phyloP scores from a whole-genome alignment of 2,329 filamentous ascomycete genomes.

The Thielaviopsis musarum region DNA sequence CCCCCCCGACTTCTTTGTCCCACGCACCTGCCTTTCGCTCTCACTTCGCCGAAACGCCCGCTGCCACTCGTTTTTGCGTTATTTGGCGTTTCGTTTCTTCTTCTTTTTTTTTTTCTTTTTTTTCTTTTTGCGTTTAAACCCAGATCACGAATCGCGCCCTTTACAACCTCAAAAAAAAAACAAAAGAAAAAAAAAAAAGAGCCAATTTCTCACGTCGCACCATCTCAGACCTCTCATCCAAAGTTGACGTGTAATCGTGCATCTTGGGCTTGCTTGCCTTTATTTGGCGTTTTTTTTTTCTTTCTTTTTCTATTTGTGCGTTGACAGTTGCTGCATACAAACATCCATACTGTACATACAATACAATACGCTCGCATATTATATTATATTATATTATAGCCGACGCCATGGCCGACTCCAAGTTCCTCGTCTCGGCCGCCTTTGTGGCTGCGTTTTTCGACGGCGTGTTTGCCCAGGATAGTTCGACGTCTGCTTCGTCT shows the following conservation, averaged over 20 bases:
- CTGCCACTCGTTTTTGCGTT: too few species aligned
- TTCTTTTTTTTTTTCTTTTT: too few species aligned
- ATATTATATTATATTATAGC: background rate
- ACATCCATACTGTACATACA: background rate
- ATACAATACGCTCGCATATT: background rate
- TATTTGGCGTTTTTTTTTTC: background rate
- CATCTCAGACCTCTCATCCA: background rate
- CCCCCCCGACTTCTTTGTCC: too few species aligned
- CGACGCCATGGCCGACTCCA: constrained; percentile 8
- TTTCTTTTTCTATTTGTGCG: background rate
- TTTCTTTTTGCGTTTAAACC: too few species aligned
- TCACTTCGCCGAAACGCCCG: too few species aligned
- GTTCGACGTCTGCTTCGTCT: background rate
- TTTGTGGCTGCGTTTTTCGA: constrained; percentile 13
- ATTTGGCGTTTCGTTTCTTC: too few species aligned
- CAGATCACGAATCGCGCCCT: background rate
- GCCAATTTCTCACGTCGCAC: background rate
- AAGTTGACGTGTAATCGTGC: background rate
- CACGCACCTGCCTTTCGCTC: too few species aligned
- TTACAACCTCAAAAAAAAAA: background rate
- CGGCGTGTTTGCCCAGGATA: constrained; percentile 6
- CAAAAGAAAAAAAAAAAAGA: background rate
- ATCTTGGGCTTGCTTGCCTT: background rate
- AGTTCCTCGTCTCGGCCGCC: constrained; percentile 11
- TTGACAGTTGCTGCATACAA: background rate